These are phyloP conservation scores for Tephrocybe sp. DNA, from an alignment of 768 basidiomycete genomes.

Conservation along the genomic window DNA sequence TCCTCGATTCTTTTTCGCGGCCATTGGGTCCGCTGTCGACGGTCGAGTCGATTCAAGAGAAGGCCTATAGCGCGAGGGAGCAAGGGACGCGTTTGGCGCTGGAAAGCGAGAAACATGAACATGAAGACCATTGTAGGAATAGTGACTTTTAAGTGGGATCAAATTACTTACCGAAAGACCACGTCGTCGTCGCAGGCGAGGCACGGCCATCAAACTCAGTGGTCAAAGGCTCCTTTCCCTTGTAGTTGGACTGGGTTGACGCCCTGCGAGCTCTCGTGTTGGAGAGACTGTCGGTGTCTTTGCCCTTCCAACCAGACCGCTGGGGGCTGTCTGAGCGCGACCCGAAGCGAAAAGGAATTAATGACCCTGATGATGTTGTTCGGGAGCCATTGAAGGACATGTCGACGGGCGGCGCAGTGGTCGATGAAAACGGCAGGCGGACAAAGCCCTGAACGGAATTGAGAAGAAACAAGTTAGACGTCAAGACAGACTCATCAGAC, in stretches of 20 bases:
- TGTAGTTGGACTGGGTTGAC: constrained; percentile 25
- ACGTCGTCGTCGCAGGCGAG: constrained; percentile 17
- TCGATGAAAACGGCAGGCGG: constrained; percentile 20
- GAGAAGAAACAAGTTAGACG: constrained; percentile 14
- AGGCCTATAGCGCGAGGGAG: constrained; percentile 24
- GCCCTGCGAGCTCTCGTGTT: constrained; percentile 23
- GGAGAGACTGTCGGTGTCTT: constrained; percentile 14
- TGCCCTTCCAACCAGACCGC: constrained; percentile 14
- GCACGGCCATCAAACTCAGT: constrained; percentile 19
- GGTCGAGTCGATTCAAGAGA: constrained; percentile 20
- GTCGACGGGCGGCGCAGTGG: constrained; percentile 14
- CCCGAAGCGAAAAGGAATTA: constrained; percentile 23
- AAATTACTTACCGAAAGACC: constrained; percentile 19
- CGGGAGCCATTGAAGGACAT: constrained; percentile 22
- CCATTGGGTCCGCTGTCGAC: constrained; percentile 22
- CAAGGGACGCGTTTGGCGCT: constrained; percentile 17
- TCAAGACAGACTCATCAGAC: constrained; percentile 18
- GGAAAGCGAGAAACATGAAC: not conserved
- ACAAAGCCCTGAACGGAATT: constrained; percentile 14
- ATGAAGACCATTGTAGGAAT: constrained; percentile 5
- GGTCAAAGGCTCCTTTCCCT: constrained; percentile 30
- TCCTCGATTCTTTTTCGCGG: constrained; percentile 35
- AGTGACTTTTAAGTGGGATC: no score
- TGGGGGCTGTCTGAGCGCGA: constrained; percentile 16
- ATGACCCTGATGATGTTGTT: constrained; percentile 24